Conservation (phyloP, 129 eudicot species). For the Deinandra increscens region DNA sequence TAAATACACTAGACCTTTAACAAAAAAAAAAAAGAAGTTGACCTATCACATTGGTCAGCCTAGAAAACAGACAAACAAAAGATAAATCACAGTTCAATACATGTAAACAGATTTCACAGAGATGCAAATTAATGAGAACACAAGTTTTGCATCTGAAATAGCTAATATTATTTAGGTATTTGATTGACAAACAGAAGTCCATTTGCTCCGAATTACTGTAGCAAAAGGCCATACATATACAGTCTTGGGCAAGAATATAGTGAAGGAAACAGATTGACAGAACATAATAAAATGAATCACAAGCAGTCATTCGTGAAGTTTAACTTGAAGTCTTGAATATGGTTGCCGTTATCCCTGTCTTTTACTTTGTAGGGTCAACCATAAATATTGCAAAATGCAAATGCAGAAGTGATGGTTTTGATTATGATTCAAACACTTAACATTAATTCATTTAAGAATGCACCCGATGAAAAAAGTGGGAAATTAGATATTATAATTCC, state of each 20-base stretch:
- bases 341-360: neutral
- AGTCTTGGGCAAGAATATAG: neutral
- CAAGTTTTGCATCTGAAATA: neutral
- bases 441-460: neutral
- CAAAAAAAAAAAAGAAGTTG: slow-evolving; percentile 13
- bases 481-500: neutral
- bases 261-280: neutral
- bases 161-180: slow-evolving; percentile 8
- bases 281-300: neutral
- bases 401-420: neutral
- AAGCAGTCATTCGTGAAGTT: neutral
- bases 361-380: slow-evolving; percentile 14
- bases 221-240: neutral
- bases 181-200: neutral
- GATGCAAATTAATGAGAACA: neutral
- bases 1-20: neutral
- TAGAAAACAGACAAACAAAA: neutral
- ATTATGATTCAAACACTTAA: neutral
- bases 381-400: slow-evolving; percentile 6
- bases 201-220: neutral
- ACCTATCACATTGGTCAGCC: slow-evolving; percentile 5
- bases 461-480: neutral
- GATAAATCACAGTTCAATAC: slow-evolving; percentile 4
- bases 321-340: slow-evolving; percentile 17
- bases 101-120: neutral